phyloP scores from a whole-genome alignment of 129 eudicot species.

The Lactuca sativa region DNA sequence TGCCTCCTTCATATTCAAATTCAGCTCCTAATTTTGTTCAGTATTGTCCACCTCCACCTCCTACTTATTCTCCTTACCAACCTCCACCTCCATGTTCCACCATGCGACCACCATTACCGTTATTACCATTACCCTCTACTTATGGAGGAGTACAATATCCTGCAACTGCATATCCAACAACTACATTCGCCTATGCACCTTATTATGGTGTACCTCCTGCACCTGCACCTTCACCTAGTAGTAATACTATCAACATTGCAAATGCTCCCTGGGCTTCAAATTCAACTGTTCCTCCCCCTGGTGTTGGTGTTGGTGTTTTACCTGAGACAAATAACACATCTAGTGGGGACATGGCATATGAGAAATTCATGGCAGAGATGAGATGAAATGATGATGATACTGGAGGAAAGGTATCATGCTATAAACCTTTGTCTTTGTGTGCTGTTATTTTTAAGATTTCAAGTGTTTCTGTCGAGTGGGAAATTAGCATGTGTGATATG shows the following conservation, averaged over 20 bases:
- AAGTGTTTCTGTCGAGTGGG: slow-evolving; percentile 14
- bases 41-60: slow-evolving; percentile 63
- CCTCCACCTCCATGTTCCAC: slow-evolving; percentile 56
- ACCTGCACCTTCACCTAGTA: slow-evolving; percentile 31
- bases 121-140: slow-evolving; percentile 39
- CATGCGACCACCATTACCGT: slow-evolving; percentile 44
- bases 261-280: slow-evolving; percentile 84
- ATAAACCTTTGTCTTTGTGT: background rate
- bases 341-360: slow-evolving; percentile 59
- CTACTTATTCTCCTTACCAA: slow-evolving; percentile 49
- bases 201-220: slow-evolving; percentile 63
- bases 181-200: slow-evolving; percentile 48
- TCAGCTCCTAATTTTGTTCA: slow-evolving; percentile 3
- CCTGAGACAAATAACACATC: slow-evolving; percentile 44
- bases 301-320: slow-evolving; percentile 34
- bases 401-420: slow-evolving; percentile 32
- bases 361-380: slow-evolving; percentile 74
- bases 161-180: slow-evolving; percentile 48
- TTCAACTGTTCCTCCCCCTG: slow-evolving; percentile 46
- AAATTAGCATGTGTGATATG: slow-evolving; percentile 1
- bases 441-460: background rate
- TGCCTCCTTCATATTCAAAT: too few species aligned
- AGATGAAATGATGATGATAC: slow-evolving; percentile 28
- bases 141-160: slow-evolving; percentile 69
- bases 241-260: slow-evolving; percentile 23